Evolutionary conservation across 1,284 basidiomycete genomes (phyloP), one percentile per base, ranked within the genome.

Genomic region (Cryptococcus floricola): DNA sequence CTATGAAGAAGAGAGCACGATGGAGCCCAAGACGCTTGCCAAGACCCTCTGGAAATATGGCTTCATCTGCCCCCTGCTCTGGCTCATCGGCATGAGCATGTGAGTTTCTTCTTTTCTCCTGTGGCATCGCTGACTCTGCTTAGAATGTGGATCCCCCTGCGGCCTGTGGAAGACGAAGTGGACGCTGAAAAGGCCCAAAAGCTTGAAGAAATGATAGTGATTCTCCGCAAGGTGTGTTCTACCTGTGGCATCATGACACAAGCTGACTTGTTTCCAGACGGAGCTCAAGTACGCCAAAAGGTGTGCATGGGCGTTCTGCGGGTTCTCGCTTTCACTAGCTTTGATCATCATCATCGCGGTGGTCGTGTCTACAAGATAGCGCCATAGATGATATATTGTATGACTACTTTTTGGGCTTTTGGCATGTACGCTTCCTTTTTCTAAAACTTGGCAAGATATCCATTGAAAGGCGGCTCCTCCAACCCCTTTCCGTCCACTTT

Each of bases 231-330:
- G 18, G 44, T 28, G 45, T 61, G 55, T 73, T 71, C 54, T 62
- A 70, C 56, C 23, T 19, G 18, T 39, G 12, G 6, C 47, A 19
- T 14, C 6, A 28, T 10, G 18, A 12, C 10, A 41, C 28, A 9
- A 43, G 38, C 27, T 16, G 34, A 34, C 19, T 25, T 16, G 28
- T 46, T 28, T 45, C 16, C 23, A 52, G 73, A 73, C 66, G 70
- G 75, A 77, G 58, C 49, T 72, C 48, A 71, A 69, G 54, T 77
- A 75, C 56, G 71, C 71, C 9, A 60, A 63, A 18, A 60, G 70
- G 43, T 75, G 73, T 55, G 53, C 62, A 5, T 69, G 57, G 41
- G 62, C 59, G 10, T 57, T 70, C 42, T 23, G 51, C 8, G 62
- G 43, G 4, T 65, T 68, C 47, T 37, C 61, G 1, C 25, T 57